Conservation (phyloP, 1,284 basidiomycete species). For the Trichosporon sp. region DNA sequence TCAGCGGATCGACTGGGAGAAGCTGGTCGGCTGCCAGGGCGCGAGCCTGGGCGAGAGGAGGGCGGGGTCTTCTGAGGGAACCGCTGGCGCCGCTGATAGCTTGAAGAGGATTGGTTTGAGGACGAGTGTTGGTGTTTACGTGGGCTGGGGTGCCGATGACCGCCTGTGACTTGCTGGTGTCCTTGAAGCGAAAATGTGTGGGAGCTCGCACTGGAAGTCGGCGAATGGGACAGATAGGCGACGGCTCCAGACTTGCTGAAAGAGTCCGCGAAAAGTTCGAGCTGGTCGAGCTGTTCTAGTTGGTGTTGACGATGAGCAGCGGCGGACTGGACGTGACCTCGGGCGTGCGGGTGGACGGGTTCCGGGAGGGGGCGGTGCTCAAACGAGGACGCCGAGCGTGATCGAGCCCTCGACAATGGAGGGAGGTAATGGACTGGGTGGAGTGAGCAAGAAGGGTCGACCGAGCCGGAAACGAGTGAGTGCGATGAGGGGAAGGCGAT, state of each 20-base stretch:
- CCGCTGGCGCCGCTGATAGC: background rate
- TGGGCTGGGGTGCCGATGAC: background rate
- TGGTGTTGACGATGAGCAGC: background rate
- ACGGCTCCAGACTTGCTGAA: background rate
- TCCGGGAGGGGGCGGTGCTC: background rate
- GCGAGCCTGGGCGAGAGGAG: background rate
- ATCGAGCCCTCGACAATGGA: background rate
- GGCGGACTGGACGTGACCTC: background rate
- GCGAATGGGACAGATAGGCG: background rate
- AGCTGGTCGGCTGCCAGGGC: background rate
- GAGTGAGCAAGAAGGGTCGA: background rate
- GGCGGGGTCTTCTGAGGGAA: background rate
- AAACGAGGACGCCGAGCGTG: background rate
- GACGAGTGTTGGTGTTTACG: background rate
- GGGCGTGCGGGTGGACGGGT: background rate
- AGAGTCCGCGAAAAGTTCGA: background rate
- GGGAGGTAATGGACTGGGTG: background rate
- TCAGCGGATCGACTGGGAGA: background rate
- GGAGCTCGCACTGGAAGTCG: background rate
- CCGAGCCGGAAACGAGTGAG: background rate
- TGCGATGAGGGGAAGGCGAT: constrained; percentile 3
- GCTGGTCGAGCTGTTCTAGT: background rate
- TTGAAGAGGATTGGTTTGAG: background rate
- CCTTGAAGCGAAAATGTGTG: background rate
- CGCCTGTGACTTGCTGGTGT: background rate